Conservation (phyloP, 2,329 filamentous ascomycete genomes). For the Fusarium sp. region DNA sequence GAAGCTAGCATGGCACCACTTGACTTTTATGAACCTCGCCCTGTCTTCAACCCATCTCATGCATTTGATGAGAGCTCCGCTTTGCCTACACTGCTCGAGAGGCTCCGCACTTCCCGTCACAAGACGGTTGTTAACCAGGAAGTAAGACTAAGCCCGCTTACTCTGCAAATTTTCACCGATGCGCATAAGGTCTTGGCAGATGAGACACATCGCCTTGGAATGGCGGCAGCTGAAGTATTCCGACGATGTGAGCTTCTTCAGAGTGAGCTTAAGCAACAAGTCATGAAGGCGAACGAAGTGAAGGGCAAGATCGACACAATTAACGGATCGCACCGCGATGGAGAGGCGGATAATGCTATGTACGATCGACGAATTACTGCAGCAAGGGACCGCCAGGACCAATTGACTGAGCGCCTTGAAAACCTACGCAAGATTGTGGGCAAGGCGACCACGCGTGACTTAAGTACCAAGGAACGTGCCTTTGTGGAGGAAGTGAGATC, state of each 20-base stretch:
- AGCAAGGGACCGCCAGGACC: constrained; percentile 67
- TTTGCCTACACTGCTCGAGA: constrained; percentile 67
- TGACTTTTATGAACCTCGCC: constrained; percentile 72
- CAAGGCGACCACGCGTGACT: constrained; percentile 57
- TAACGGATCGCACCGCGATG: constrained; percentile 59
- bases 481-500: constrained; percentile 63
- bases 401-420: constrained; percentile 71
- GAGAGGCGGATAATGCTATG: constrained; percentile 66
- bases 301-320: constrained; percentile 75
- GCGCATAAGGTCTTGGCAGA: constrained; percentile 77
- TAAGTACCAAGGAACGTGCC: constrained; percentile 60
- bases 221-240: constrained; percentile 80
- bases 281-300: constrained; percentile 74
- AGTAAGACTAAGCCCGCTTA: constrained; percentile 76
- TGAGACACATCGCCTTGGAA: constrained; percentile 76
- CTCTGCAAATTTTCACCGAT: constrained; percentile 77
- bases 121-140: constrained; percentile 74
- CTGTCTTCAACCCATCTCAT: constrained; percentile 73
- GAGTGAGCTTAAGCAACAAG: constrained; percentile 75
- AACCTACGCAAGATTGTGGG: constrained; percentile 61
- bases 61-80: constrained; percentile 69
- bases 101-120: constrained; percentile 69
- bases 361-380: constrained; percentile 69
- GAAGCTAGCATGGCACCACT: constrained; percentile 59
- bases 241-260: constrained; percentile 76